Evolutionary conservation across 2,329 filamentous ascomycete species (phyloP).

Genomic region (Aspergillus niger): DNA sequence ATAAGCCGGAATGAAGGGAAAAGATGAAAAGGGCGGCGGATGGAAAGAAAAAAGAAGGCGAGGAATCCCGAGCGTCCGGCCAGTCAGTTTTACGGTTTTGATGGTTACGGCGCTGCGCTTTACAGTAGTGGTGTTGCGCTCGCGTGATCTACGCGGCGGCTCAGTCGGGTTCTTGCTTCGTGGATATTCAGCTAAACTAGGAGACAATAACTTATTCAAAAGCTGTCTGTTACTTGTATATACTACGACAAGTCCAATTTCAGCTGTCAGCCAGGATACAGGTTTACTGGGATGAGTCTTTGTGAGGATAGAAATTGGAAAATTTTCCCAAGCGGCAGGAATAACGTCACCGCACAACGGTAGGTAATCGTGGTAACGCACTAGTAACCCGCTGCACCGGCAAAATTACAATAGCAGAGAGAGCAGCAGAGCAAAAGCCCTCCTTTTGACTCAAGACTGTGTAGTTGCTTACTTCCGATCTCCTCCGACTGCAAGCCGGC

Average conservation of each 20-base stretch:
- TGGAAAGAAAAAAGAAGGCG: constrained; percentile 17
- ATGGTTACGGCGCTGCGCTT: not conserved
- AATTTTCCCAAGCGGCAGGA: not conserved
- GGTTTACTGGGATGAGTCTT: not conserved
- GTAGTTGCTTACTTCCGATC: constrained; percentile 6
- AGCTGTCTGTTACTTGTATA: too few species aligned
- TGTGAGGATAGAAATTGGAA: not conserved
- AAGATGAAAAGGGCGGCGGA: constrained; percentile 17
- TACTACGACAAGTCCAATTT: too few species aligned
- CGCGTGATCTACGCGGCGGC: constrained; percentile 25
- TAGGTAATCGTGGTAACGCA: not conserved
- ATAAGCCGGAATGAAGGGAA: constrained; percentile 23
- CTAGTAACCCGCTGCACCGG: constrained; percentile 3
- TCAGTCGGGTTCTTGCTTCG: not conserved
- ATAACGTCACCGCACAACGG: constrained; percentile 17
- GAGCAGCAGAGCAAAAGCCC: not conserved
- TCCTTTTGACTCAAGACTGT: too few species aligned
- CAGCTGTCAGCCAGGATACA: too few species aligned
- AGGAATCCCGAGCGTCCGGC: constrained; percentile 20
- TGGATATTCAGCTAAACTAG: too few species aligned
- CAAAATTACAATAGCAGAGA: not conserved
- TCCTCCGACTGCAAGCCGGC: constrained; percentile 6
- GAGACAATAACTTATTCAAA: too few species aligned
- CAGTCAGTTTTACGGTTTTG: constrained; percentile 1
- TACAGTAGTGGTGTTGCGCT: constrained; percentile 5